Base-by-base conservation (phyloP, 768 basidiomycete genomes). In the Amylocystis lapponica region DNA sequence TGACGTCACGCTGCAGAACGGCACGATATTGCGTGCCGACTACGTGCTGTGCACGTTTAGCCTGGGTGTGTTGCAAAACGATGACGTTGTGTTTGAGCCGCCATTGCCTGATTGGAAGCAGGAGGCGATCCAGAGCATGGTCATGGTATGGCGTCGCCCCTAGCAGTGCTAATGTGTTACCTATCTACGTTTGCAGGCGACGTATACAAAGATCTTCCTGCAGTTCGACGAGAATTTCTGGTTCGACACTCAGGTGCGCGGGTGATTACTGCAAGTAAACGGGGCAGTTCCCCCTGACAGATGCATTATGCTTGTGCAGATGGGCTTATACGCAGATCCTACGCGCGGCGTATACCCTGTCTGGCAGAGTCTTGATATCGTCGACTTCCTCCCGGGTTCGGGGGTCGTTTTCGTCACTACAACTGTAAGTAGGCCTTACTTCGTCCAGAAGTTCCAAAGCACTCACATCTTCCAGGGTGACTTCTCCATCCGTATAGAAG, bases 121-220 rank as follows among this genome's bases (percentile, higher is more conserved):
- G n/a, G 81, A 83, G 44, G 81, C 81, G 4, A 75, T 83, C 27
- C 71, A 76, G 25, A 73, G 71, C 44, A 75, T 82, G 60, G 66
- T 66, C 11, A 83, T 84, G 82, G 79, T 72, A 22, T 35, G 61
- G 35, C 26, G 6, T 10, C 27, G 29, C 22, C n/a, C 4, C 19
- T 20, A 11, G 6, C 13, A 27, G 40, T 20, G 1, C 20, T 29
- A 13, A 7, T 30, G 23, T 9, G 3, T n/a, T 31, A 27, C 6
- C 42, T 33, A 16, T 38, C 51, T 4, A 3, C 6, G 27, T 14
- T 66, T 21, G 19, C 36, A 72, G 71, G 69, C 66, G 5, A 79
- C 72, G 1, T 84, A 80, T 48, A 80, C 82, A 3, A 83, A 83
- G 58, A 81, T 84, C 20, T 83, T 82, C 59, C 53, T 83, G 36